phyloP scores from a whole-genome alignment of 352 stramenopile species.

The Thalassiosira ordinaria region DNA sequence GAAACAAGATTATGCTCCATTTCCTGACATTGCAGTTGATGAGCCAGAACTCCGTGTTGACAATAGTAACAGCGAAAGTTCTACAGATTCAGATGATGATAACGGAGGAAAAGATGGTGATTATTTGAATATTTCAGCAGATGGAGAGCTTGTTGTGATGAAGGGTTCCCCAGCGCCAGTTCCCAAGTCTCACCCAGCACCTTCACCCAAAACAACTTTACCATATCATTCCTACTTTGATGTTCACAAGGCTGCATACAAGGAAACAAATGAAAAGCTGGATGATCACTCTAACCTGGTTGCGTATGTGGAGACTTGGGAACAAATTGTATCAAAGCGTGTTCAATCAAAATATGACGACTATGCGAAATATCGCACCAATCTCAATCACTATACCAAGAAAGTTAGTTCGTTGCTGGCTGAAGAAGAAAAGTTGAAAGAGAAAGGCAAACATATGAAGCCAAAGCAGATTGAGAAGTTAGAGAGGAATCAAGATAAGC shows the following conservation, averaged over 20 bases:
- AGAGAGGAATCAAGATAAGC: constrained; percentile 59
- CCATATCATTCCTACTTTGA: constrained; percentile 41
- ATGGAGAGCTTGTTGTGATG: constrained; percentile 31
- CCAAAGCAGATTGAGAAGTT: constrained; percentile 62
- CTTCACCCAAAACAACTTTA: constrained; percentile 4
- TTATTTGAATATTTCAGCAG: constrained; percentile 42
- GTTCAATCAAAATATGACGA: constrained; percentile 49
- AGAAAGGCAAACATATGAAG: constrained; percentile 44
- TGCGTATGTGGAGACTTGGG: constrained; percentile 57
- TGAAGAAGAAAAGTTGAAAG: constrained; percentile 42
- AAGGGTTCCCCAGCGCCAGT: constrained; percentile 12
- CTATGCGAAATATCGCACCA: constrained; percentile 52
- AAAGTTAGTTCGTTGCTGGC: constrained; percentile 48
- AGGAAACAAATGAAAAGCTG: constrained; percentile 48
- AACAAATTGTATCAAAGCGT: constrained; percentile 43
- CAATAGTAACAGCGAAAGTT: constrained; percentile 3
- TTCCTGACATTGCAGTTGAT: constrained; percentile 4
- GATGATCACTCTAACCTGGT: constrained; percentile 46
- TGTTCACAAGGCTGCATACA: constrained; percentile 49
- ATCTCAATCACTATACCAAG: constrained; percentile 58
- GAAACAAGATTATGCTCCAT: too few relatives aligned
- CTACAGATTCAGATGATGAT: constrained; percentile 6
- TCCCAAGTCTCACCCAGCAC: constrained; percentile 1
- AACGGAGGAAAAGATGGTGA: constrained; percentile 8
- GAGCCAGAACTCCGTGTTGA: constrained; percentile 1